Conservation (phyloP, 225 moss, liverwort and hornwort species). For the Thuidium tamariscinum region DNA sequence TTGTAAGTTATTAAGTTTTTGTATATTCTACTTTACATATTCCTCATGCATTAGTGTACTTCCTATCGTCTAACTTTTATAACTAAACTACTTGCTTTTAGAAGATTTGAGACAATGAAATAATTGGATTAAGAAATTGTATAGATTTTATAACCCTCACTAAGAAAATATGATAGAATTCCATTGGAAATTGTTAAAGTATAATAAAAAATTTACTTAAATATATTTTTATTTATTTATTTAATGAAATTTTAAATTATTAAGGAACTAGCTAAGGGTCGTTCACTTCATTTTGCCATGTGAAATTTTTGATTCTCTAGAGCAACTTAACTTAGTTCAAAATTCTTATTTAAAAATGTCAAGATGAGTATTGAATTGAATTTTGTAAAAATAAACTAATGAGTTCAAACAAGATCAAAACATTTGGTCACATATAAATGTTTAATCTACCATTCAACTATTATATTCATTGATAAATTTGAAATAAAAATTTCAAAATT, state of each 20-base stretch:
- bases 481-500: no score
- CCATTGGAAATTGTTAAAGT: neutral
- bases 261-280: neutral
- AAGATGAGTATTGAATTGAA: neutral
- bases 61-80: neutral
- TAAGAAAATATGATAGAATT: neutral
- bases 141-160: neutral
- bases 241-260: neutral
- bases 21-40: neutral
- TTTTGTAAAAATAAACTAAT: neutral
- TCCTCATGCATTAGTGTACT: neutral
- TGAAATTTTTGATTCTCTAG: neutral
- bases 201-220: no score
- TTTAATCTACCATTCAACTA: no score
- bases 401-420: no score
- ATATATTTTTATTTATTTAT: neutral
- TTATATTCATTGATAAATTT: no score
- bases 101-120: neutral
- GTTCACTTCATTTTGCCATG: neutral
- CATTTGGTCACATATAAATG: no score
- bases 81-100: no score
- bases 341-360: neutral
- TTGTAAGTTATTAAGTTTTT: neutral
- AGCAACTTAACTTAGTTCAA: neutral
- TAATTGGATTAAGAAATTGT: neutral